A percentile compares a stretch with the other conserved stretches of the same genome.
Evolutionary conservation across 202 grass and related monocot species (phyloP).

Genomic region (Setaria viridis): DNA sequence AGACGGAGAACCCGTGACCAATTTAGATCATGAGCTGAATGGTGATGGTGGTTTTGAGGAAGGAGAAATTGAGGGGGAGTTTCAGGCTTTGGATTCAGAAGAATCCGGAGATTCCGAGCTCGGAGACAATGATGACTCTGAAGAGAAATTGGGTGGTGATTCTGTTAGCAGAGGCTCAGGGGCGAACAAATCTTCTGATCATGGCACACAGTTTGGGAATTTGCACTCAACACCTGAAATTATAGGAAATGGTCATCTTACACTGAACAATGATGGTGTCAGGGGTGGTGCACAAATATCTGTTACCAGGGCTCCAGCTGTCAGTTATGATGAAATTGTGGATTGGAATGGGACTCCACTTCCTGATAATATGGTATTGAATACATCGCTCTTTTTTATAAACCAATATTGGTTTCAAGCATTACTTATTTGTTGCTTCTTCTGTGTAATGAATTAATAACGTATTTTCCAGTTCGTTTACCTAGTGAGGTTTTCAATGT

Average conservation of each 20-base stretch:
- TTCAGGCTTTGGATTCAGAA: slow-evolving; percentile 55
- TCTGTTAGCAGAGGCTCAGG: slow-evolving; percentile 39
- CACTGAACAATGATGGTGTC: slow-evolving; percentile 25
- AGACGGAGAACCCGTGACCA: slow-evolving; percentile 16
- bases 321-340: slow-evolving; percentile 57
- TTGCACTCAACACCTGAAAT: slow-evolving; percentile 23
- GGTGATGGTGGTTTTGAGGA: slow-evolving; percentile 67
- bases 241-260: slow-evolving; percentile 42
- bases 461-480: slow-evolving; percentile 9
- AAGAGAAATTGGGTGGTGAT: slow-evolving; percentile 47
- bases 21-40: slow-evolving; percentile 23
- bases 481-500: slow-evolving; percentile 25
- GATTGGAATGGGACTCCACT: slow-evolving; percentile 52
- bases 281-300: slow-evolving; percentile 27
- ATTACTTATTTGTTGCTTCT: slow-evolving; percentile 30
- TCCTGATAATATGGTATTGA: slow-evolving; percentile 46
- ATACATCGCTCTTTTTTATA: slow-evolving; percentile 1
- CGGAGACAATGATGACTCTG: slow-evolving; percentile 46
- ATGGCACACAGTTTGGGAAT: slow-evolving; percentile 3
- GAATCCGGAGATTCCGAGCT: slow-evolving; percentile 38
- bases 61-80: slow-evolving; percentile 85
- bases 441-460: not conserved
- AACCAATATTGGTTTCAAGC: slow-evolving; percentile 16
- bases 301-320: slow-evolving; percentile 35
- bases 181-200: slow-evolving; percentile 34